Percentiles rank a stretch among this genome's conserved stretches.
These are phyloP conservation scores for Dendrobium huoshanense DNA, from an alignment of 106 monocot species.

Conservation along the genomic window DNA sequence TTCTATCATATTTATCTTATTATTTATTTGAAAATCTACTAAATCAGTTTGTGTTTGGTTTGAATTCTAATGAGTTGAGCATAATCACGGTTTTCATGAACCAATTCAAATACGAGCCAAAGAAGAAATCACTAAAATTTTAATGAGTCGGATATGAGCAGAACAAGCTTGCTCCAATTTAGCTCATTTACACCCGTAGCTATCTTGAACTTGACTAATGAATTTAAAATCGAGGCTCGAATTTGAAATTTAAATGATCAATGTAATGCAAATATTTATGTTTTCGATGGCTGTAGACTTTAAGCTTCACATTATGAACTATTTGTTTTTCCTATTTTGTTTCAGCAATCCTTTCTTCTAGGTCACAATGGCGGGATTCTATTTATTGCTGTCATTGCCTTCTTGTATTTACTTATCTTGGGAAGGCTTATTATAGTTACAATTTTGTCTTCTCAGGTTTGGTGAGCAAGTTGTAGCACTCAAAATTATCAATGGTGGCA, in stretches of 20 bases:
- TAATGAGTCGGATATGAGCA: too few relatives aligned
- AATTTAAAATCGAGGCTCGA: neutral
- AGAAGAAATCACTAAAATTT: too few relatives aligned
- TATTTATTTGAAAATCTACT: too few relatives aligned
- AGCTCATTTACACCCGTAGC: too few relatives aligned
- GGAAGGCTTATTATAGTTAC: neutral
- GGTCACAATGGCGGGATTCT: neutral
- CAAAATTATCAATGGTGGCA: constrained; percentile 78
- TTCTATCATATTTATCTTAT: too few relatives aligned
- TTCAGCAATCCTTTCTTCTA: neutral
- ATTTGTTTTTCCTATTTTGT: neutral
- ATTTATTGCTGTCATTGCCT: neutral
- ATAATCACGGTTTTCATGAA: too few relatives aligned
- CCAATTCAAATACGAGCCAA: too few relatives aligned
- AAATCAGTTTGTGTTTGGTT: too few relatives aligned
- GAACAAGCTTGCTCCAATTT: too few relatives aligned
- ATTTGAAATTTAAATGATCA: neutral
- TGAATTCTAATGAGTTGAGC: too few relatives aligned
- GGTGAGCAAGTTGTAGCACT: constrained; percentile 73
- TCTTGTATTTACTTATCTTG: neutral
- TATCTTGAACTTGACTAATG: neutral
- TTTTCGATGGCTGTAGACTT: neutral
- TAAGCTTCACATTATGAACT: neutral
- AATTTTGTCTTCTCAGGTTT: constrained; percentile 43
- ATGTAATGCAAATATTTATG: neutral